Evolutionary conservation across 2,329 filamentous ascomycete species (phyloP).

Genomic region (Trichoderma koningii): DNA sequence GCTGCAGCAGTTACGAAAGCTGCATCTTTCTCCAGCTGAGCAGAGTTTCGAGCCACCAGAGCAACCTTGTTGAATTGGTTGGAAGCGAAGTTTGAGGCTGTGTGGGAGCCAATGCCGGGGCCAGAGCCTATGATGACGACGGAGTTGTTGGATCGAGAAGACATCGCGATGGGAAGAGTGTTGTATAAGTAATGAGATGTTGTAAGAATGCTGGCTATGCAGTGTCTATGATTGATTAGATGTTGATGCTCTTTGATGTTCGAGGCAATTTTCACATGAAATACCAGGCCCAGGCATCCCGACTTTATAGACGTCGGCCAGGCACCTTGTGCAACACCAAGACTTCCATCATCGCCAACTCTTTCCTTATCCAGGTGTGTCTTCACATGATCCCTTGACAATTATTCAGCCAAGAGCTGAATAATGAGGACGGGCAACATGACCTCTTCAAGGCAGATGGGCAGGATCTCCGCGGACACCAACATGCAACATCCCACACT

Average conservation of each 20-base stretch:
- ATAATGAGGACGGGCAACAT: background rate
- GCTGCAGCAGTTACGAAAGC: constrained; percentile 39
- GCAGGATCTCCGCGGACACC: constrained; percentile 16
- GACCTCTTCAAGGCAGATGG: background rate
- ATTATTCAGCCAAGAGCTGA: constrained; percentile 22
- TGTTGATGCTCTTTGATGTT: background rate
- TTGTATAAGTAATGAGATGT: background rate
- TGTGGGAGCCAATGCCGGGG: constrained; percentile 91
- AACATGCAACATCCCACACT: background rate
- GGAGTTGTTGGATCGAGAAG: constrained; percentile 19
- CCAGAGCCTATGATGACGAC: constrained; percentile 81
- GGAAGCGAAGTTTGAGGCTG: constrained; percentile 76
- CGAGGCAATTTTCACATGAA: background rate
- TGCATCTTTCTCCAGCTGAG: constrained; percentile 44
- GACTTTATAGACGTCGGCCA: background rate
- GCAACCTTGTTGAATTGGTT: constrained; percentile 72
- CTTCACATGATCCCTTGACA: background rate
- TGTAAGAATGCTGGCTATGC: background rate
- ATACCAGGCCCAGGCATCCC: background rate
- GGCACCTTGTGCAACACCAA: background rate
- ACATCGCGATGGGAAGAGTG: constrained; percentile 3
- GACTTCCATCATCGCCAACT: background rate
- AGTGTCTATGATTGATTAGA: background rate
- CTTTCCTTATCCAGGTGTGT: background rate
- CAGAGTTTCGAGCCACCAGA: constrained; percentile 48